phyloP scores from a whole-genome alignment of 2,329 filamentous ascomycete species.

The Colletotrichum endophyticum region DNA sequence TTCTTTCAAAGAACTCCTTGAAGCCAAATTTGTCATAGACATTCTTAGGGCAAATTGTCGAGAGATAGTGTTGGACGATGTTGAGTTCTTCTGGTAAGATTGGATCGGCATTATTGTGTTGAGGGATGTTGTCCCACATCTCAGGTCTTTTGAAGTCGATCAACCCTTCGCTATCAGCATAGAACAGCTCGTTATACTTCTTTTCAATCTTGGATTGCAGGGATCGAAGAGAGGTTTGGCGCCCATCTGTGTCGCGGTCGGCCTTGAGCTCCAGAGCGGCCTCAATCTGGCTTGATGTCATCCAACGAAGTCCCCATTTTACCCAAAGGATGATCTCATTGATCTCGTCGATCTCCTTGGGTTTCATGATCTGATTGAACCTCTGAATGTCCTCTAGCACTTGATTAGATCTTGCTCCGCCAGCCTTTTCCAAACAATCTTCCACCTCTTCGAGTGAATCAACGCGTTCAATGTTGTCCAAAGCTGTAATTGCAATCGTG shows the following conservation, averaged over 20 bases:
- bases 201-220: not conserved
- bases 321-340: conserved; percentile 43
- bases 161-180: not conserved
- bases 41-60: conserved; percentile 34
- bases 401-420: conserved; percentile 32
- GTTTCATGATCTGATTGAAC: conserved; percentile 33
- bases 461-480: conserved; percentile 34
- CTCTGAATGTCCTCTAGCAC: conserved; percentile 35
- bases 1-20: conserved; percentile 35
- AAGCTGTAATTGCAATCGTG: conserved; percentile 20
- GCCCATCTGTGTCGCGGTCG: not conserved
- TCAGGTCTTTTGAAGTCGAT: not conserved
- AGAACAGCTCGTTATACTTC: not conserved
- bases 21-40: conserved; percentile 37
- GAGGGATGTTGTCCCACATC: not conserved
- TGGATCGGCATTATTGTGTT: not conserved
- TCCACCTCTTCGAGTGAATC: conserved; percentile 39
- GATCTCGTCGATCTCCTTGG: conserved; percentile 39
- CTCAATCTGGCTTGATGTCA: conserved; percentile 30
- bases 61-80: conserved; percentile 29
- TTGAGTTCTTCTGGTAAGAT: not conserved
- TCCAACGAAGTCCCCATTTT: conserved; percentile 27
- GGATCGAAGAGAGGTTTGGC: not conserved
- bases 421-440: conserved; percentile 31
- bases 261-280: not conserved